Conservation (phyloP, 2,329 filamentous ascomycete genomes). For the Stagonosporopsis chrysanthemi region DNA sequence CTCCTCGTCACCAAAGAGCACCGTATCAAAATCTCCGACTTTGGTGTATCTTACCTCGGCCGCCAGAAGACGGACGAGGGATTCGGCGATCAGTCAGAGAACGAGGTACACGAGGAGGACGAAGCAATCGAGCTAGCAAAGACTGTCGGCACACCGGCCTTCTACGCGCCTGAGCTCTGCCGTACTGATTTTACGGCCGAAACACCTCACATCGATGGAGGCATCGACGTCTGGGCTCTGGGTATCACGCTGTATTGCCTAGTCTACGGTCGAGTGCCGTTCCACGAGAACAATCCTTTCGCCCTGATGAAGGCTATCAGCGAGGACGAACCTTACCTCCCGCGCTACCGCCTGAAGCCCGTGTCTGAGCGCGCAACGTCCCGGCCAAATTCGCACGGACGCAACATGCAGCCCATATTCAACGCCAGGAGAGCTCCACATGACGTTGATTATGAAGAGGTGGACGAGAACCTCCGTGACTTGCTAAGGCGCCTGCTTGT, state of each 20-base stretch:
- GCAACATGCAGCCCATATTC: slow-evolving; percentile 60
- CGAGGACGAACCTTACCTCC: slow-evolving; percentile 90
- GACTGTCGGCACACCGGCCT: slow-evolving; percentile 95
- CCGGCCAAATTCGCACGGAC: slow-evolving; percentile 55
- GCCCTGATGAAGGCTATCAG: slow-evolving; percentile 92
- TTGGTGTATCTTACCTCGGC: slow-evolving; percentile 97
- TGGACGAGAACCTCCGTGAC: slow-evolving; percentile 81
- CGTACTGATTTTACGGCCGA: slow-evolving; percentile 76
- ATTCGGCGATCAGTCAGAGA: slow-evolving; percentile 75
- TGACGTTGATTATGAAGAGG: slow-evolving; percentile 82
- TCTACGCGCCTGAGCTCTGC: slow-evolving; percentile 96
- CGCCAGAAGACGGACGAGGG: slow-evolving; percentile 83
- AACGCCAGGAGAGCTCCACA: slow-evolving; percentile 77
- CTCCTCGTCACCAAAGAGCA: slow-evolving; percentile 85
- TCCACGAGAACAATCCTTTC: slow-evolving; percentile 89
- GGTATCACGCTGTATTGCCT: slow-evolving; percentile 96
- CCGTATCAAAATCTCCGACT: slow-evolving; percentile 96
- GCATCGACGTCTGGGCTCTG: slow-evolving; percentile 97
- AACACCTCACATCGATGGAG: slow-evolving; percentile 81
- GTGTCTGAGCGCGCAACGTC: slow-evolving; percentile 59
- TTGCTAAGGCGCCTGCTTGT: slow-evolving; percentile 79
- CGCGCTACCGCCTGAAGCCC: slow-evolving; percentile 80
- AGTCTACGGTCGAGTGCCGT: slow-evolving; percentile 91
- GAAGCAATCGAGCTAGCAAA: slow-evolving; percentile 97
- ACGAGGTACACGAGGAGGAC: slow-evolving; percentile 85